These are phyloP conservation scores for Nectriaceae sp. DNA, from an alignment of 2,329 filamentous ascomycete genomes.

Conservation along the genomic window DNA sequence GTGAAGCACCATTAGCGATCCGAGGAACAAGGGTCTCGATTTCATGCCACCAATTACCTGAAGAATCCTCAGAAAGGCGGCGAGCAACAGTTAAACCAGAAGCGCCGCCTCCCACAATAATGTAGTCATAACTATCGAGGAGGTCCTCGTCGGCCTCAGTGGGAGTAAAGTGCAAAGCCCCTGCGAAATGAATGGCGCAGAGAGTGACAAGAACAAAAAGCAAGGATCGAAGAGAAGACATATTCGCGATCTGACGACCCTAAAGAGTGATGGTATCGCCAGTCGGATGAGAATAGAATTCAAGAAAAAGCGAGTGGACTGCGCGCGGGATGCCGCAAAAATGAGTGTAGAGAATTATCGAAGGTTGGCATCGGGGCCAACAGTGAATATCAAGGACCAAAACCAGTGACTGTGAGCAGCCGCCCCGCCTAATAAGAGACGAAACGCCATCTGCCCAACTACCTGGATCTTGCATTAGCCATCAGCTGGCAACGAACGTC, in stretches of 20 bases:
- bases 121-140: slow-evolving; percentile 26
- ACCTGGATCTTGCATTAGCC: neutral
- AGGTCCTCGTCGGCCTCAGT: slow-evolving; percentile 6
- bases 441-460: too few species aligned
- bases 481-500: neutral
- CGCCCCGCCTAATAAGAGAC: neutral
- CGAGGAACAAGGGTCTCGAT: neutral
- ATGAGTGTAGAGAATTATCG: too few species aligned
- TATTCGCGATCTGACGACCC: neutral
- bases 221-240: slow-evolving; percentile 4
- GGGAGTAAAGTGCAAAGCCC: slow-evolving; percentile 4
- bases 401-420: neutral
- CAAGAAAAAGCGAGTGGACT: neutral
- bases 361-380: too few species aligned
- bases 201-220: neutral
- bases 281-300: neutral
- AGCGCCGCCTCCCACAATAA: slow-evolving; percentile 39
- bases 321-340: neutral
- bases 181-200: neutral
- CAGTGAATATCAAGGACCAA: neutral
- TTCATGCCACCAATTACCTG: too few species aligned
- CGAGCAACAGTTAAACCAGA: slow-evolving; percentile 43
- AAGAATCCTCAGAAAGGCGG: slow-evolving; percentile 39
- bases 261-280: neutral
- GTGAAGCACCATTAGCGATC: neutral